Conservation (phyloP, 2,329 filamentous ascomycete genomes). For the Meredithiella fracta region DNA sequence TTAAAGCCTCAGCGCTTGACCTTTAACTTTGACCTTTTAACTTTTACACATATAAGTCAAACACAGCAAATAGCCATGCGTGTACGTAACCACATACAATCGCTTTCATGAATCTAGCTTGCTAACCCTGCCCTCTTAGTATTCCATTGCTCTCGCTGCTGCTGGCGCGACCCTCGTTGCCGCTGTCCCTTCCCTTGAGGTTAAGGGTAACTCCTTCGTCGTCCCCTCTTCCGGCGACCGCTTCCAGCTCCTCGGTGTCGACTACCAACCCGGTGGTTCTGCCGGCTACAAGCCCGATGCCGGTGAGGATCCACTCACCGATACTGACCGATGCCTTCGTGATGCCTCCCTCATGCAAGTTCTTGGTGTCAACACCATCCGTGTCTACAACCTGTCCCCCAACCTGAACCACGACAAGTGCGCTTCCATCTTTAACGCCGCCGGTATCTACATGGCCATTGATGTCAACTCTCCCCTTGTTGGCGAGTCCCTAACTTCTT, state of each 20-base stretch:
- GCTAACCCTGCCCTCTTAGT: background rate
- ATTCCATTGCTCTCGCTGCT: constrained; percentile 26
- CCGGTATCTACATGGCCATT: constrained; percentile 52
- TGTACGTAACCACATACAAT: constrained; percentile 8
- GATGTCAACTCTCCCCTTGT: constrained; percentile 50
- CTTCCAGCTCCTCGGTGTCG: constrained; percentile 51
- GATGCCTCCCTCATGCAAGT: constrained; percentile 51
- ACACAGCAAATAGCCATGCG: constrained; percentile 7
- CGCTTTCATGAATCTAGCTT: background rate
- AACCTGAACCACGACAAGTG: constrained; percentile 50
- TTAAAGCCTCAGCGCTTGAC: background rate
- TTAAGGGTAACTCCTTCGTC: constrained; percentile 42
- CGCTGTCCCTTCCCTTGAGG: constrained; percentile 40
- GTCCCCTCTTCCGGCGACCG: constrained; percentile 40
- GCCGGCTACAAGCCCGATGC: constrained; percentile 40
- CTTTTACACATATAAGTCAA: background rate
- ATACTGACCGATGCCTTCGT: constrained; percentile 40
- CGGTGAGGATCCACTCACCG: constrained; percentile 42
- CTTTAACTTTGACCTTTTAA: background rate
- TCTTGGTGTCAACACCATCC: constrained; percentile 49
- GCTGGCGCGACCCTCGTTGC: constrained; percentile 35
- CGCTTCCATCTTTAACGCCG: constrained; percentile 50
- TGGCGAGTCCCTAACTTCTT: constrained; percentile 40
- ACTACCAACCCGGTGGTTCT: constrained; percentile 53
- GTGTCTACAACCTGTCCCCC: constrained; percentile 53